Evolutionary conservation across 352 stramenopile genomes (phyloP), one percentile per base, ranked within the genome.

Genomic region (Halophytophthora batemanensis): DNA sequence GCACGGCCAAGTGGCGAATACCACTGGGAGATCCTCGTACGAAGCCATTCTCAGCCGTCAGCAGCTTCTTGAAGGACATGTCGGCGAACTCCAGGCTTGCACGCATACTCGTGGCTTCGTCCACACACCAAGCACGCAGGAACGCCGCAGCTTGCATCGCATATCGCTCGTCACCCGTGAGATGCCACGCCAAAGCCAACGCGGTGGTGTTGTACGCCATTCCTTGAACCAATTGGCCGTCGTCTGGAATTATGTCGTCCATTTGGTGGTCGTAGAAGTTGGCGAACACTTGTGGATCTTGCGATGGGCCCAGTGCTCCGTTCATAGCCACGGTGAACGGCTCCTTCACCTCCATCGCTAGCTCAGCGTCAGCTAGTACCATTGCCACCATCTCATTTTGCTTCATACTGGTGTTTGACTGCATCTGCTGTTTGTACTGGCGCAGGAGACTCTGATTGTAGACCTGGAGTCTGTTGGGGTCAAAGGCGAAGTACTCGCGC

Each of bases 121-220:
- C 47, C 33, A 65, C 45, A 61, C 68, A 80, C 66, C 69, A 78
- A 11, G 23, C 45, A 6, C 69, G 49, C 28, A 80, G 22, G 2
- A 75, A 62, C 21, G 45, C 39, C 23, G 52, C 17, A 23, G 73
- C 67, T 21, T 75, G 51, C 19, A 29, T n/a, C 7, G 56, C 58
- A 35, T 74, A 84, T 31, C 56, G 34, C 22, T 59, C 33, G n/a
- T 82, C 66, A 11, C 33, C 38, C 13, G 56, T 75, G 18, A 80
- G 35, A 2, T 46, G 31, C 62, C 61, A 83, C 22, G 66, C 63
- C 14, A 82, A 40, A 8, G 62, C 58, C 15, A 84, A 51, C 22
- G 61, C 60, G 4, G 73, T 80, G 19, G 63, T 77, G 41, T 78
- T 76, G 56, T 78, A 76, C 31, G 71, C 63, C 59, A 83, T 75